phyloP scores from a whole-genome alignment of 192 early-diverging fungal species.

The Coemansia sp. region DNA sequence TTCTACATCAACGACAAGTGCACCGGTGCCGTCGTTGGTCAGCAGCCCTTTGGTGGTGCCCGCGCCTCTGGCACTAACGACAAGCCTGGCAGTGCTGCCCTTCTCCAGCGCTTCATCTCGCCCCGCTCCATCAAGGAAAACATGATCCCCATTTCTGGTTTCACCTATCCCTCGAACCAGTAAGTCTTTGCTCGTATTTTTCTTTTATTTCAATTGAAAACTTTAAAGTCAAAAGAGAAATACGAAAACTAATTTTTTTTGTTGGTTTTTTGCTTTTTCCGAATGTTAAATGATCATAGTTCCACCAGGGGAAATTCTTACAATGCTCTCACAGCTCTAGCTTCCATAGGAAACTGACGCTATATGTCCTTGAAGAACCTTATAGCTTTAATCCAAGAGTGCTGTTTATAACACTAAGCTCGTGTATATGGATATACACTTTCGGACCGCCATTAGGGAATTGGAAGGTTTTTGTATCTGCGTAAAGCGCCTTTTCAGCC shows the following conservation, averaged over 20 bases:
- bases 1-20: constrained; percentile 99
- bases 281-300: too few species aligned
- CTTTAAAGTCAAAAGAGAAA: too few species aligned
- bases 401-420: too few species aligned
- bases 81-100: constrained; percentile 86
- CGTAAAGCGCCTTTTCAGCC: too few species aligned
- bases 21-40: constrained; percentile 96
- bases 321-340: too few species aligned
- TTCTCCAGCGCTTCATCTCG: constrained; percentile 86
- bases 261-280: not conserved
- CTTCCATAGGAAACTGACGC: too few species aligned
- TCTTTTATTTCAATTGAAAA: not conserved
- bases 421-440: too few species aligned
- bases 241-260: not conserved
- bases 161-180: constrained; percentile 85
- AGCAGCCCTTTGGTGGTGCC: constrained; percentile 97
- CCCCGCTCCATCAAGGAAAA: constrained; percentile 95
- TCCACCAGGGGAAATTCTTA: too few species aligned
- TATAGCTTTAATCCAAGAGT: too few species aligned
- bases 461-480: too few species aligned
- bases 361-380: too few species aligned
- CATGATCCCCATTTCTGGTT: constrained; percentile 81
- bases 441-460: too few species aligned
- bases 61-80: constrained; percentile 97
- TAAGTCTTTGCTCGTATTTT: constrained; percentile 4